These are phyloP conservation scores for Lasiodiplodia theobromae DNA, from an alignment of 2,329 filamentous ascomycete species.

Conservation along the genomic window DNA sequence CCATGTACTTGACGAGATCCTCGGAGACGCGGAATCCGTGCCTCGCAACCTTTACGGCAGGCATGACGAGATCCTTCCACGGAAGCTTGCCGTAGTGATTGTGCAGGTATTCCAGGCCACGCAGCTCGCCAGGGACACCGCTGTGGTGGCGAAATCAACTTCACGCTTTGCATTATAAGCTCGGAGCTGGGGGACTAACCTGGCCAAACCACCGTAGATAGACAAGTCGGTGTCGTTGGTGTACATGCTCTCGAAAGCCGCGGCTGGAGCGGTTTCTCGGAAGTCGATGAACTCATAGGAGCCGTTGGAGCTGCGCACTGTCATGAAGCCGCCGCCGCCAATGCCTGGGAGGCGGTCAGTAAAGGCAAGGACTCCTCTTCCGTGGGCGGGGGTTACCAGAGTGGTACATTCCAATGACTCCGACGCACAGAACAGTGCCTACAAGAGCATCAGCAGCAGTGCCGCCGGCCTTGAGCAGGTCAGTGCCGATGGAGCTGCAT, in stretches of 20 bases:
- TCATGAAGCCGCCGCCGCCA: slow-evolving; percentile 89
- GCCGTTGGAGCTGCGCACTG: slow-evolving; percentile 76
- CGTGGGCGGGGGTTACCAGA: slow-evolving; percentile 34
- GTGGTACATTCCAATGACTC: slow-evolving; percentile 58
- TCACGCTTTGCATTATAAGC: background rate
- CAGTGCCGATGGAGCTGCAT: slow-evolving; percentile 56
- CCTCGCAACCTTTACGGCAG: slow-evolving; percentile 74
- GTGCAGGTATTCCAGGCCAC: slow-evolving; percentile 82
- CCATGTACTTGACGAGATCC: slow-evolving; percentile 80
- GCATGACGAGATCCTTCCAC: slow-evolving; percentile 71
- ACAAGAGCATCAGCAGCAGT: slow-evolving; percentile 60
- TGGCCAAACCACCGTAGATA: slow-evolving; percentile 72
- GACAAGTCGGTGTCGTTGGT: slow-evolving; percentile 71
- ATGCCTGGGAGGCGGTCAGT: slow-evolving; percentile 64
- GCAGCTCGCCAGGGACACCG: slow-evolving; percentile 76
- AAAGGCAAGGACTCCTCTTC: background rate
- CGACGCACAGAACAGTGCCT: slow-evolving; percentile 56
- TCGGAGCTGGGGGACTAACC: slow-evolving; percentile 23
- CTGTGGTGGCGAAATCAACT: slow-evolving; percentile 43
- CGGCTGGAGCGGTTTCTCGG: slow-evolving; percentile 83
- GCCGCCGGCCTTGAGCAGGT: slow-evolving; percentile 56
- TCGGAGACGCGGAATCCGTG: slow-evolving; percentile 67
- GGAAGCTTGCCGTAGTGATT: slow-evolving; percentile 67
- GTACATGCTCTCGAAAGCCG: slow-evolving; percentile 86
- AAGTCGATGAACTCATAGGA: slow-evolving; percentile 89